These are phyloP conservation scores for Gaeumannomyces sp. DNA, from an alignment of 2,329 filamentous ascomycete species.

Conservation along the genomic window DNA sequence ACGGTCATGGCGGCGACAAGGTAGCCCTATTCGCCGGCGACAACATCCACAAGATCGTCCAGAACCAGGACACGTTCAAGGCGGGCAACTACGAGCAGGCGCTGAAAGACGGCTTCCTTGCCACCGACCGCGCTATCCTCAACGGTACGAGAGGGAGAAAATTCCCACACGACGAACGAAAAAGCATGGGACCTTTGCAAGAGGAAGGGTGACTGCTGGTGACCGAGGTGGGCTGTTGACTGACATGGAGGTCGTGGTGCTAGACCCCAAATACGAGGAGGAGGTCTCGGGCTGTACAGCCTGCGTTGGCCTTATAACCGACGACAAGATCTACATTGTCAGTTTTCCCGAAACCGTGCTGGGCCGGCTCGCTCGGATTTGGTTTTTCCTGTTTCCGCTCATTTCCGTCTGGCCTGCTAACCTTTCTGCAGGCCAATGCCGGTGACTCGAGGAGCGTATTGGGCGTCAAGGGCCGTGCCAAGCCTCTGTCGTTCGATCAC, in stretches of 20 bases:
- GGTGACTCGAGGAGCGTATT: conserved; percentile 93
- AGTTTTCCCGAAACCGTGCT: conserved; percentile 34
- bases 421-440: conserved; percentile 70
- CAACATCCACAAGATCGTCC: conserved; percentile 87
- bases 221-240: neutral
- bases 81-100: conserved; percentile 89
- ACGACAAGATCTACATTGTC: conserved; percentile 92
- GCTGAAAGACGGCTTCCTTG: conserved; percentile 93
- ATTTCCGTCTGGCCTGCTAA: conserved; percentile 12
- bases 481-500: conserved; percentile 98
- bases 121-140: conserved; percentile 90
- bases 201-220: conserved; percentile 11
- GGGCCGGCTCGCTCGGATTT: neutral
- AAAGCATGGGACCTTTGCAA: neutral
- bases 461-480: conserved; percentile 93
- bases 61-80: conserved; percentile 92
- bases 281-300: conserved; percentile 98
- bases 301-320: conserved; percentile 81
- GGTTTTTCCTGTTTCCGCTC: neutral
- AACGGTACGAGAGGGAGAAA: conserved; percentile 60
- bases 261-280: conserved; percentile 95
- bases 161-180: conserved; percentile 2
- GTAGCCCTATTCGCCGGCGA: conserved; percentile 90
- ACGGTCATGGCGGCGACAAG: conserved; percentile 95
- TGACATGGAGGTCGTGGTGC: conserved; percentile 13